Base-by-base conservation (phyloP, 1,284 basidiomycete genomes). In the Neonothopanus nambi region DNA sequence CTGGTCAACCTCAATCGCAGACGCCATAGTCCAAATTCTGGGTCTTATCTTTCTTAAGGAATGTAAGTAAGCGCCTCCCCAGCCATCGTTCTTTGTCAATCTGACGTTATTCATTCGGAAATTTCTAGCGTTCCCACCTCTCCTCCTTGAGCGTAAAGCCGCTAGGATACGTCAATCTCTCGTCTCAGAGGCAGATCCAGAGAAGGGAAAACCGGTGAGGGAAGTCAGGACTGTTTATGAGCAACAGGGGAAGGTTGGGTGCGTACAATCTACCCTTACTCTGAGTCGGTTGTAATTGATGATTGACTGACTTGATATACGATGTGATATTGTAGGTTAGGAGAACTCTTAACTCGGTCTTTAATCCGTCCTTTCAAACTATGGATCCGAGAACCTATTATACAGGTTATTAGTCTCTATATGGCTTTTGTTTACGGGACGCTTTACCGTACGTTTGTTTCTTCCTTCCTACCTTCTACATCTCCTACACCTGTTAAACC, bases 371-470 rank as follows among this genome's bases (percentile, higher is more conserved):
- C 67, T 9, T 52, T 68, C 26, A 54, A 60, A 13, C 65, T 67
- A 48, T 61, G 67, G 28, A 57, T 50, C 15, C 74, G 72, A 26
- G 75, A 79, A 58, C 73, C 74, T 1, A 74, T 77, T 51, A 66
- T 73, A 41, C 68, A 70, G 56, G 69, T 69, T 12, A 67, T 76
- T 24, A 63, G 68, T 0, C 42, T 71, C 1, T 76, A 74, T 56
- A 69, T 76, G 65, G 67, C 68, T 15, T 61, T 75, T 20, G 64
- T 75, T 5, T 75, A 73, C 55, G 70, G 73, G 8, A 61, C 69
- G 9, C 68, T 79, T 40, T 80, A 78, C 58, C 57, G 30, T 79
- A 28, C 30, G 33, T 23, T 51, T 17, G n/a, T 23, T 33, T 13
- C 18, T 17, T 21, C 12, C 33, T 4, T n/a, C n/a, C n/a, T n/a